Percentiles rank a stretch among this genome's conserved stretches.
These are phyloP conservation scores for Fusarium graminum DNA, from an alignment of 2,329 filamentous ascomycete genomes.

Conservation along the genomic window DNA sequence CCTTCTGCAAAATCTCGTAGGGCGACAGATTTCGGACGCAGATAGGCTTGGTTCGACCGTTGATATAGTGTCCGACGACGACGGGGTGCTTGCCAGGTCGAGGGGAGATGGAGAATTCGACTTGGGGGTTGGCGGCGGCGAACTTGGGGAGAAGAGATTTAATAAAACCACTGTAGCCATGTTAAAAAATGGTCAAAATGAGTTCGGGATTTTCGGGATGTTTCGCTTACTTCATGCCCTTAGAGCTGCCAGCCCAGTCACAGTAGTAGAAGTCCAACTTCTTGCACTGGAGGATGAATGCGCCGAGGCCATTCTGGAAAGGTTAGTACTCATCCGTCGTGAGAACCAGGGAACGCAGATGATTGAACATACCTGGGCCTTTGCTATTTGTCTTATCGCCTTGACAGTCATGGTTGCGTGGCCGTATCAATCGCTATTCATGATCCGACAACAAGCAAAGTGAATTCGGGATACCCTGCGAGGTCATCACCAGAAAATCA, in stretches of 20 bases:
- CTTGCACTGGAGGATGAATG: constrained; percentile 98
- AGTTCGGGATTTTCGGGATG: rapidly evolving
- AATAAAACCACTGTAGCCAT: constrained; percentile 77
- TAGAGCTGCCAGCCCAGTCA: constrained; percentile 93
- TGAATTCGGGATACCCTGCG: constrained; percentile 36
- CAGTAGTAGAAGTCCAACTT: constrained; percentile 97
- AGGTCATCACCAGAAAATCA: constrained; percentile 47
- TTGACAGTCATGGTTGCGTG: constrained; percentile 67
- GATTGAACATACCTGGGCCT: constrained; percentile 63
- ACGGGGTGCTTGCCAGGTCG: constrained; percentile 91
- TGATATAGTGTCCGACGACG: constrained; percentile 91
- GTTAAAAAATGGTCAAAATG: constrained; percentile 45
- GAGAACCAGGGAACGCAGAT: neutral
- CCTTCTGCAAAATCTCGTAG: constrained; percentile 85
- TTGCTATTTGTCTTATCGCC: constrained; percentile 65
- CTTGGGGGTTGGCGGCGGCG: constrained; percentile 82
- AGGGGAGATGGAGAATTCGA: constrained; percentile 93
- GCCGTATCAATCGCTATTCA: constrained; percentile 47
- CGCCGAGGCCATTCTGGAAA: constrained; percentile 89
- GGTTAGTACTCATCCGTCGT: constrained; percentile 32
- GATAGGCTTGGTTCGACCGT: constrained; percentile 85
- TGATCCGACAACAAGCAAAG: constrained; percentile 42
- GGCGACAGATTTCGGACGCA: constrained; percentile 90
- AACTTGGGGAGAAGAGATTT: constrained; percentile 81
- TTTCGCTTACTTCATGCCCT: constrained; percentile 85